A percentile compares a stretch with the other conserved stretches of the same genome.
phyloP scores from a whole-genome alignment of 2,329 filamentous ascomycete genomes.

The Pseudodiploospora longispora region DNA sequence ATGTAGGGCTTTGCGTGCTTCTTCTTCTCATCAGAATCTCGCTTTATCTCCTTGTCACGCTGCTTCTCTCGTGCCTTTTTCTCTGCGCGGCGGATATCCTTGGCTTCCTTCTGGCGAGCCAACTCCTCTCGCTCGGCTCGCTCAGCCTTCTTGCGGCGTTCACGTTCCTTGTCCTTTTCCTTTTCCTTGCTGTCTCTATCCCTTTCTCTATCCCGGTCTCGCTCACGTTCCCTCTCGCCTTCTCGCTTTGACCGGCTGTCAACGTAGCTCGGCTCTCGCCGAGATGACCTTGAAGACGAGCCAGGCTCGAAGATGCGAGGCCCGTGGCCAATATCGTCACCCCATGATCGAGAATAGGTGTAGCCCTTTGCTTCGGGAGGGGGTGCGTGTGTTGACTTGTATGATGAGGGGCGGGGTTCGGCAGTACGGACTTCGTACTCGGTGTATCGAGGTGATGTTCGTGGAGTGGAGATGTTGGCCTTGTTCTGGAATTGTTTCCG shows the following conservation, averaged over 20 bases:
- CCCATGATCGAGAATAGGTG: conserved; percentile 33
- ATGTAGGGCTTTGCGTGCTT: conserved; percentile 25
- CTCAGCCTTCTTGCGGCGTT: conserved; percentile 12
- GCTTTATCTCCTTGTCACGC: conserved; percentile 30
- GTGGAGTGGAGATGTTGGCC: conserved; percentile 36
- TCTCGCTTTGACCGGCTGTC: conserved; percentile 38
- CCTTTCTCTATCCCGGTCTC: conserved; percentile 24
- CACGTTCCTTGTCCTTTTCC: conserved; percentile 18
- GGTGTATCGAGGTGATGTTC: conserved; percentile 26
- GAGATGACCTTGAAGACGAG: conserved; percentile 22
- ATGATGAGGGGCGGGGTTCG: conserved; percentile 37
- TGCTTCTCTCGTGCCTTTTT: conserved; percentile 28
- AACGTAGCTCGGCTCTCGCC: conserved; percentile 40
- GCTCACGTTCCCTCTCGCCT: conserved; percentile 30
- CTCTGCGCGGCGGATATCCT: conserved; percentile 24
- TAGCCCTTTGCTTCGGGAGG: conserved; percentile 27
- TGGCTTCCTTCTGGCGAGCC: conserved; percentile 24
- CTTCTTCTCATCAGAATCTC: conserved; percentile 30
- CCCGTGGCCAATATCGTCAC: conserved; percentile 35
- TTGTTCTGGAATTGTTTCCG: conserved; percentile 44
- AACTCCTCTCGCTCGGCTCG: conserved; percentile 15
- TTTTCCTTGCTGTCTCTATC: conserved; percentile 19
- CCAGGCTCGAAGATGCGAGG: conserved; percentile 36
- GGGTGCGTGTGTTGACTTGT: conserved; percentile 26
- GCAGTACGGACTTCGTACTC: conserved; percentile 43